These are phyloP conservation scores for Psidium guajava DNA, from an alignment of 345 rosid genomes.

Conservation along the genomic window DNA sequence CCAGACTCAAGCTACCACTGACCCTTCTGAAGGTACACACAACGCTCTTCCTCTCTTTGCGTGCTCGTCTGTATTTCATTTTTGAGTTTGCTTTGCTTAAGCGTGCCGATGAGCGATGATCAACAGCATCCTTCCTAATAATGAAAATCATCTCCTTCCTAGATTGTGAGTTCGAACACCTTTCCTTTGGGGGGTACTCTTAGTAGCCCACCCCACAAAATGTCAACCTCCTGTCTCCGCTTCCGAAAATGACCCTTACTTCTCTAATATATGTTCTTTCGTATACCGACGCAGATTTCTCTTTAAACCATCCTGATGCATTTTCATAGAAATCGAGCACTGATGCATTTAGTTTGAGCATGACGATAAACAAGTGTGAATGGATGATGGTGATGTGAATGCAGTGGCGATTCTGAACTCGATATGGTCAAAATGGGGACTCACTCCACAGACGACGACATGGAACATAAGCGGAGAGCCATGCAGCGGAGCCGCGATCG, in stretches of 20 bases:
- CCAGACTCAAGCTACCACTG: background rate
- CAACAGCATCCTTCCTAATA: background rate
- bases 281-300: background rate
- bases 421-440: conserved; percentile 35
- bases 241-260: background rate
- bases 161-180: background rate
- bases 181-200: background rate
- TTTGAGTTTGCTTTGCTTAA: background rate
- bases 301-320: background rate
- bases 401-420: conserved; percentile 35
- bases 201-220: background rate
- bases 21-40: conserved; percentile 2
- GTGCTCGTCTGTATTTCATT: background rate
- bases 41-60: background rate
- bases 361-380: background rate
- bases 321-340: background rate
- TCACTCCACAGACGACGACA: background rate
- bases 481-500: conserved; percentile 40
- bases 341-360: background rate
- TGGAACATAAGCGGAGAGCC: conserved; percentile 56
- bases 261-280: background rate
- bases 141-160: background rate
- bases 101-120: background rate
- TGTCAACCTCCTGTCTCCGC: background rate
- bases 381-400: background rate